Conservation (phyloP, 2,329 filamentous ascomycete genomes). For the Botrytis elliptica region DNA sequence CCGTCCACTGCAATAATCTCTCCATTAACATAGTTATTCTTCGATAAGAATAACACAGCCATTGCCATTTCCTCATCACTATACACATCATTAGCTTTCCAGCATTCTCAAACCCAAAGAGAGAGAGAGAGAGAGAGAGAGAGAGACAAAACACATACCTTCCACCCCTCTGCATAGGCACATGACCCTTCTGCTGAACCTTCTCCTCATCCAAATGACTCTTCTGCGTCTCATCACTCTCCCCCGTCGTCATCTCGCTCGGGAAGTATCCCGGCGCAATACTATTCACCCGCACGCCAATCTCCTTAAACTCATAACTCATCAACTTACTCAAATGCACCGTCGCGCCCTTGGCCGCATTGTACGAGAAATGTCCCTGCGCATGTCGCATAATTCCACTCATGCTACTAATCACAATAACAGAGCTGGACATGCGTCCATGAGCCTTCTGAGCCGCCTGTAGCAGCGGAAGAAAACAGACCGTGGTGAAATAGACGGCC, state of each 20-base stretch:
- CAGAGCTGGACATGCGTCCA: constrained; percentile 30
- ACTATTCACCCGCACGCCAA: constrained; percentile 56
- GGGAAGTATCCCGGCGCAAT: constrained; percentile 53
- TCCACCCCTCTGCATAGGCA: constrained; percentile 50
- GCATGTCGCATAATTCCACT: constrained; percentile 35
- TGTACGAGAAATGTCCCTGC: constrained; percentile 36
- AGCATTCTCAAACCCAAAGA: not conserved
- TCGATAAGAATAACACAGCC: constrained; percentile 52
- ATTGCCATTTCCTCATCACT: constrained; percentile 52
- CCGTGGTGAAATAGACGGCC: constrained; percentile 61
- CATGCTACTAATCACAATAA: constrained; percentile 37
- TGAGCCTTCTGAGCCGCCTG: constrained; percentile 53
- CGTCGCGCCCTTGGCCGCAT: constrained; percentile 49
- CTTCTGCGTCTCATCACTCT: constrained; percentile 50
- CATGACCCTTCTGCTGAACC: constrained; percentile 51
- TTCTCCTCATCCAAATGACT: constrained; percentile 47
- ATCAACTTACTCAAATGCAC: constrained; percentile 57
- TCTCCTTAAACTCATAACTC: constrained; percentile 51
- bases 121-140: no score
- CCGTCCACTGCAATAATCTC: constrained; percentile 50
- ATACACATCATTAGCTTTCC: not conserved
- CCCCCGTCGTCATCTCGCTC: constrained; percentile 49
- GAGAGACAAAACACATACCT: not conserved
- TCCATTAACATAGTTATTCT: constrained; percentile 43
- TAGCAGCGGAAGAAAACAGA: constrained; percentile 60